Base-by-base conservation (phyloP, 1,139 yeast species). In the Hansenula anomala region DNA sequence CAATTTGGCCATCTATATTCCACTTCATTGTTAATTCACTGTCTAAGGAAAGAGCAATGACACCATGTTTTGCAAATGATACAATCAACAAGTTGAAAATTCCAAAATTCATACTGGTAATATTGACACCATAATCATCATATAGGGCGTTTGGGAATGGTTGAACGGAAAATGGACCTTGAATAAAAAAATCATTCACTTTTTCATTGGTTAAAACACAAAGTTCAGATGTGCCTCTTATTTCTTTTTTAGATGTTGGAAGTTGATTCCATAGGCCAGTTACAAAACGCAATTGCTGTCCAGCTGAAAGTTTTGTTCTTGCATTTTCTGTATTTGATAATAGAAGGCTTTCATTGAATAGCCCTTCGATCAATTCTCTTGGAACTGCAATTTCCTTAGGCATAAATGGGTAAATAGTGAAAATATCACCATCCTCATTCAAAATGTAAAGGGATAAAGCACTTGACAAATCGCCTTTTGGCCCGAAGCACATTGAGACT, bases 391-490 rank as follows among this genome's bases (percentile, higher is more conserved):
- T 53, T 18, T 56, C 51, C 4, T 58, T 47, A 0, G 86, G 83
- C 20, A 73, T 51, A 54, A 77, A 77, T 11, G 87, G 87, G 43
- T 71, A 73, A 3, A 80, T 58, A 1, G 72, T 65, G 48, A 66
- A 78, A 1, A 80, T 45, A 45, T 80, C 82, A 11, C 80, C 75
- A 30, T 74, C 80, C n/a, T 61, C 51, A 17, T 73, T 69, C 39
- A 75, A 48, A 4, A 77, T 54, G 45, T 71, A 75, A 14, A 79
- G 57, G 0, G 81, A 67, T 31, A 79, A 46, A 11, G 56, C 54
- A 1, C 74, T 74, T 16, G 60, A 40, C n/a, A 58, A 48, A 2
- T 60, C 56, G 0, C 66, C 63, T 16, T 55, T 50, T 2, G 71
- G 58, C 4, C 81, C 80, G 46, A 78, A 73, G 2, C 69, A 50